Base-by-base conservation (phyloP, 148 eudicot genomes). In the Vaccinium vitisidaea region DNA sequence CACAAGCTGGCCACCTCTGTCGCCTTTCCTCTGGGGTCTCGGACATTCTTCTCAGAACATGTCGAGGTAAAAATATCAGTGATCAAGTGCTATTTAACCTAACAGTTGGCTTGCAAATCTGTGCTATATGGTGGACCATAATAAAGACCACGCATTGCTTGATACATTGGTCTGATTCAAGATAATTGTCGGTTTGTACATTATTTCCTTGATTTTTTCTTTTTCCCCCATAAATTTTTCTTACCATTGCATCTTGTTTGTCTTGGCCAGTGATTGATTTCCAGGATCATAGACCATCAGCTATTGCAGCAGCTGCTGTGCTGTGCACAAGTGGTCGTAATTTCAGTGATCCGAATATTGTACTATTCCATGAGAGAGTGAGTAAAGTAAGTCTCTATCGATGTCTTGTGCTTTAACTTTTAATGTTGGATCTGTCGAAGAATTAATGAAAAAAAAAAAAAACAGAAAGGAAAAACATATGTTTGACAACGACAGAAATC, bases 261-360 rank as follows among this genome's bases (percentile, higher is more conserved):
- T 13, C 6, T 81, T 12, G 16, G 2, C n/a, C 39, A 81, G 83
- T 25, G 23, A 27, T 25, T 65, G 83, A 67, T 56, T 67, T 49
- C 83, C 6, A 48, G 46, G 69, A 82, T 25, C 27, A 82, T 27
- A 49, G 59, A 65, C 83, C 83, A 21, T 82, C 83, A 50, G 27
- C 83, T 14, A 82, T 82, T 65, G 83, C 76, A 82, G 76, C 76
- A 8, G 76, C 83, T 25, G 75, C 59, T 13, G 58, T 82, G 58
- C 83, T 82, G 13, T 82, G 30, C 23, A 1, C 61, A 1, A 50
- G 2, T 16, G 43, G 39, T 48, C 23, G 6, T 6, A 65, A 48
- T 11, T 21, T 12, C 2, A n/a, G 49, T 67, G 59, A 82, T 65
- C 75, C 3, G 12, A 67, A 49, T 23, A 82, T 36, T 9, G 55